These are phyloP conservation scores for Sesbania bispinosa DNA, from an alignment of 306 rosid genomes.

Conservation along the genomic window DNA sequence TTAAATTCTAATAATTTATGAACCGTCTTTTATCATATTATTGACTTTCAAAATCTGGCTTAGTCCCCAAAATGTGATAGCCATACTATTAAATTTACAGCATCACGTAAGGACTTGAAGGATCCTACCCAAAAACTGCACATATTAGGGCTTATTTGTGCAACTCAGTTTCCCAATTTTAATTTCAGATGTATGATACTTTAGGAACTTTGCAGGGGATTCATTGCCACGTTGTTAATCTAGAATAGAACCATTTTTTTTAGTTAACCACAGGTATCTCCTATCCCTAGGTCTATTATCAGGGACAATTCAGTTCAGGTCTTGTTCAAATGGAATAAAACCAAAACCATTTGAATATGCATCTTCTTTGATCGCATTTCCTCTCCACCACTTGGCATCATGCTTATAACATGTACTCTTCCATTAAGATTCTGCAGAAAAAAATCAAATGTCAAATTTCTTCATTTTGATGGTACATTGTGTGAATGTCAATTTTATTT, in stretches of 20 bases:
- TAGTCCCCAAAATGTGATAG: background rate
- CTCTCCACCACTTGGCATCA: conserved; percentile 7
- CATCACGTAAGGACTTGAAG: conserved; percentile 29
- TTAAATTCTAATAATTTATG: too few relatives aligned
- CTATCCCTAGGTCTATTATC: too few relatives aligned
- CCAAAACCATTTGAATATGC: conserved; percentile 25
- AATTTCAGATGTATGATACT: too few relatives aligned
- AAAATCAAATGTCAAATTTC: background rate
- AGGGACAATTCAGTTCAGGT: too few relatives aligned
- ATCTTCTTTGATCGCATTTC: conserved; percentile 7
- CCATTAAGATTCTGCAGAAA: conserved; percentile 29
- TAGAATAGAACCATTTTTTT: too few relatives aligned
- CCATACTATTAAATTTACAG: background rate
- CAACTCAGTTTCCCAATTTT: background rate
- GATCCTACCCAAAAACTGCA: conserved; percentile 40
- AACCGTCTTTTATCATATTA: background rate
- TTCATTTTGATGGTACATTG: background rate
- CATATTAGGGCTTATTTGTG: background rate
- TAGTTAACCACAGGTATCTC: too few relatives aligned
- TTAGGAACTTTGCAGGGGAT: conserved; percentile 15
- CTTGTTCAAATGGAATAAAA: too few relatives aligned
- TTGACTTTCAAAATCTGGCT: conserved; percentile 24
- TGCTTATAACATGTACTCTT: conserved; percentile 31
- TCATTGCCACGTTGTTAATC: background rate
- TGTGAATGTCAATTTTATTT: background rate